Conservation (phyloP, 116 monocot species). For the Dioscorea cayenensis region DNA sequence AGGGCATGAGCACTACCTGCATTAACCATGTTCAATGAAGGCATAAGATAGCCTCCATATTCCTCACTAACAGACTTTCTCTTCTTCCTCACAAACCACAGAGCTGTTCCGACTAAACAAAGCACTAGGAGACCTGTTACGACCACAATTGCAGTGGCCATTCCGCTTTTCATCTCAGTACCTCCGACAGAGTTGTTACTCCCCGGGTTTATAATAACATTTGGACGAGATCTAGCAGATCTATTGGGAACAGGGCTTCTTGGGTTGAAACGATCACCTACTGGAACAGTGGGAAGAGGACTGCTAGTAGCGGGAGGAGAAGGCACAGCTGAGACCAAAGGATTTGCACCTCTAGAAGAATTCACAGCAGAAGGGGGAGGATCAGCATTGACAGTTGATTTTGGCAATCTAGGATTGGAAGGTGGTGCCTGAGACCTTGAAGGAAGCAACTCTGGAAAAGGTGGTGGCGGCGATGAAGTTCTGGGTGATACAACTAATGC, state of each 20-base stretch:
- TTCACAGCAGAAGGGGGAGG: background rate
- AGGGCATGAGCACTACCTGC: conserved; percentile 12
- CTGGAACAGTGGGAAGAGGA: background rate
- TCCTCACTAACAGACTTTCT: conserved; percentile 3
- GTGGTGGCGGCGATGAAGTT: background rate
- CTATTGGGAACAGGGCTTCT: background rate
- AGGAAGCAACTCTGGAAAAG: background rate
- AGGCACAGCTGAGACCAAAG: conserved; percentile 3
- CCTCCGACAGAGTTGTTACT: conserved; percentile 6
- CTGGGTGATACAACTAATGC: background rate
- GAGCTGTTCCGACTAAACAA: conserved; percentile 24
- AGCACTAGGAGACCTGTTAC: conserved; percentile 26
- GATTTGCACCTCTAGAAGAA: conserved; percentile 3
- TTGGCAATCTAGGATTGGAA: background rate
- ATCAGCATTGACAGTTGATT: background rate
- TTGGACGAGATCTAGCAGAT: background rate
- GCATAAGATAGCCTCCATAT: conserved; percentile 5
- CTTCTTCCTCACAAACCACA: conserved; percentile 30
- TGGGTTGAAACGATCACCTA: background rate
- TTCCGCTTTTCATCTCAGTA: background rate
- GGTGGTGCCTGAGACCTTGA: background rate
- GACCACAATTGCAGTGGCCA: conserved; percentile 19
- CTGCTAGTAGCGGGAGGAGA: background rate
- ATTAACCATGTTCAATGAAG: conserved; percentile 5
- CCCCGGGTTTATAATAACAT: background rate